Evolutionary conservation across 768 basidiomycete species (phyloP).

Genomic region (Boletus subparvulus): DNA sequence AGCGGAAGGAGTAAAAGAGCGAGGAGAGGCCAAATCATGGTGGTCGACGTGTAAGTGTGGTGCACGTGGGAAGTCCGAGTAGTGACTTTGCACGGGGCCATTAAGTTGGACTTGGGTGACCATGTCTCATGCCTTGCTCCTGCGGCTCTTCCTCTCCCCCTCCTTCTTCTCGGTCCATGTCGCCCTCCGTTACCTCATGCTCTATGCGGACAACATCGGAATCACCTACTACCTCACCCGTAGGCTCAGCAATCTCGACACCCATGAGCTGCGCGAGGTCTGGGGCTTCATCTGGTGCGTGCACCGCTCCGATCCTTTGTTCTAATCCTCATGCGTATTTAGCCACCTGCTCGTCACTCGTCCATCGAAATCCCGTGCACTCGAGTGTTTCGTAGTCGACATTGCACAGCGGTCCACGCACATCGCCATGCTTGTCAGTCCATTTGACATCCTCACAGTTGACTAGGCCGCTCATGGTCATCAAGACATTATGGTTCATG

Average conservation of each 20-base stretch:
- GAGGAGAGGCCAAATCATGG: slow-evolving; percentile 26
- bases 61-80: slow-evolving; percentile 17
- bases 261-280: slow-evolving; percentile 73
- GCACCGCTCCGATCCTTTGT: neutral
- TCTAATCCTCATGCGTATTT: slow-evolving; percentile 16
- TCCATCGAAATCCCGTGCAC: slow-evolving; percentile 86
- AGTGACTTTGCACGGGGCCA: no score
- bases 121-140: slow-evolving; percentile 76
- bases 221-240: slow-evolving; percentile 88
- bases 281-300: slow-evolving; percentile 88
- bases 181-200: slow-evolving; percentile 81
- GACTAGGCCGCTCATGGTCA: slow-evolving; percentile 8
- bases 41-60: neutral
- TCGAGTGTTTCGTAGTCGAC: slow-evolving; percentile 93
- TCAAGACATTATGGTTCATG: slow-evolving; percentile 96
- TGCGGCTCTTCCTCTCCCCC: slow-evolving; percentile 89
- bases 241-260: slow-evolving; percentile 66
- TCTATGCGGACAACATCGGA: slow-evolving; percentile 85
- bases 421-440: slow-evolving; percentile 89
- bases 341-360: slow-evolving; percentile 95
- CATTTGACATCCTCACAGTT: slow-evolving; percentile 17
- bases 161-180: slow-evolving; percentile 94
- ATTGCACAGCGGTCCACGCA: slow-evolving; percentile 89
- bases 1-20: slow-evolving; percentile 34
- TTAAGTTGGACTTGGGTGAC: neutral